These are phyloP conservation scores for Eucalyptus brandiana DNA, from an alignment of 345 rosid species.

Conservation along the genomic window DNA sequence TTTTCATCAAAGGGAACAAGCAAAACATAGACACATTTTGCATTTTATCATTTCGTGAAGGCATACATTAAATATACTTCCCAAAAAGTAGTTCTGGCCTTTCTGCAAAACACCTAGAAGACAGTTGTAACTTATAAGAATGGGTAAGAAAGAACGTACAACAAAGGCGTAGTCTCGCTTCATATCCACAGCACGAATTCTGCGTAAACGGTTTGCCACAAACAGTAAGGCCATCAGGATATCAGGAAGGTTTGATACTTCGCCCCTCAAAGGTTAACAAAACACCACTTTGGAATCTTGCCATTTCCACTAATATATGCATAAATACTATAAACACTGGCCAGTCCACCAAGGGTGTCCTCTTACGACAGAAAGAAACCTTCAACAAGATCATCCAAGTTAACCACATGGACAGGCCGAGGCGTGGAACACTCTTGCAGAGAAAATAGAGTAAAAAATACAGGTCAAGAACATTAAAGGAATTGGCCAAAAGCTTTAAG, in stretches of 20 bases:
- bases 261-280: slow-evolving; percentile 82
- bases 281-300: slow-evolving; percentile 87
- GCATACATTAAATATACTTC: not conserved
- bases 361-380: slow-evolving; percentile 90
- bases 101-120: not conserved
- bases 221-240: slow-evolving; percentile 98
- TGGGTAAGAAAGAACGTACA: slow-evolving; percentile 40
- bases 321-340: slow-evolving; percentile 67
- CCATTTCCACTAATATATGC: slow-evolving; percentile 74
- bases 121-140: not conserved
- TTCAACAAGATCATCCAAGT: slow-evolving; percentile 97
- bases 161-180: slow-evolving; percentile 99
- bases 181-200: slow-evolving; percentile 99
- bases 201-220: slow-evolving; percentile 92
- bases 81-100: not conserved
- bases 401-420: slow-evolving; percentile 38
- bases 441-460: slow-evolving; percentile 14
- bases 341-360: slow-evolving; percentile 93
- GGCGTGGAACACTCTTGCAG: slow-evolving; percentile 30
- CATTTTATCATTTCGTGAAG: not conserved
- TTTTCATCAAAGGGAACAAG: not conserved
- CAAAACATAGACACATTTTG: slow-evolving; percentile 11
- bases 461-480: slow-evolving; percentile 6
- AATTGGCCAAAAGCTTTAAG: not conserved
- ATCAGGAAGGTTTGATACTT: slow-evolving; percentile 76